Percentiles rank a stretch among this genome's conserved stretches.
Conservation (phyloP, 345 rosid genomes). For the Eucalyptus erythrocorys region DNA sequence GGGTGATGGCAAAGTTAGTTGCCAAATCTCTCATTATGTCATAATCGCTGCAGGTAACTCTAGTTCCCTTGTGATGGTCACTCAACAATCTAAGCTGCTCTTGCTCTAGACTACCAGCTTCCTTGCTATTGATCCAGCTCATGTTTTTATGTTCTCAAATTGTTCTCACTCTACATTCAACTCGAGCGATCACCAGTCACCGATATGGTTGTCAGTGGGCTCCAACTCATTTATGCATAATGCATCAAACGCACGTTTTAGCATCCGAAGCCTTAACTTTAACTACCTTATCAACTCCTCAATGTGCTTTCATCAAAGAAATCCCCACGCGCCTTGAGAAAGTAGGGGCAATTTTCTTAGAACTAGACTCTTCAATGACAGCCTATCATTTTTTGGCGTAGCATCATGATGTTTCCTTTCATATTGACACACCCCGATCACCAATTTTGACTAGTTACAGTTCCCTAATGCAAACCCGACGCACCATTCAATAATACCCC, state of each 20-base stretch:
- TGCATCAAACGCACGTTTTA: accelerated
- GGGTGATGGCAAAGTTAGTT: neutral
- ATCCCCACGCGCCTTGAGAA: too few species aligned
- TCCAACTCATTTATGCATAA: neutral
- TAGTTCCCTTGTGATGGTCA: accelerated
- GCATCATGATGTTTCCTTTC: too few species aligned
- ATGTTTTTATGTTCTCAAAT: neutral
- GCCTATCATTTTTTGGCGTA: too few species aligned
- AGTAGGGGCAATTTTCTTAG: too few species aligned
- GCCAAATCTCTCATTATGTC: accelerated
- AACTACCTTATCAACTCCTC: neutral
- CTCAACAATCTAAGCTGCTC: neutral
- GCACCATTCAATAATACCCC: too few species aligned
- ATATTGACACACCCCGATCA: too few species aligned
- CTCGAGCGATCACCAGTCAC: neutral
- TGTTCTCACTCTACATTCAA: neutral
- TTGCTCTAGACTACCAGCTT: neutral
- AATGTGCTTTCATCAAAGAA: neutral
- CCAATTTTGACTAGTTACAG: too few species aligned
- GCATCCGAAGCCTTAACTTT: neutral
- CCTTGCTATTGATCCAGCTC: neutral
- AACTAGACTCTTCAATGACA: too few species aligned
- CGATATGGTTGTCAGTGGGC: neutral
- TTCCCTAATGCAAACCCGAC: too few species aligned
- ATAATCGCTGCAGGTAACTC: neutral